Percentiles rank a stretch among this genome's conserved stretches.
Evolutionary conservation across 1,284 basidiomycete species (phyloP).

Genomic region (Microbotryum violaceum): DNA sequence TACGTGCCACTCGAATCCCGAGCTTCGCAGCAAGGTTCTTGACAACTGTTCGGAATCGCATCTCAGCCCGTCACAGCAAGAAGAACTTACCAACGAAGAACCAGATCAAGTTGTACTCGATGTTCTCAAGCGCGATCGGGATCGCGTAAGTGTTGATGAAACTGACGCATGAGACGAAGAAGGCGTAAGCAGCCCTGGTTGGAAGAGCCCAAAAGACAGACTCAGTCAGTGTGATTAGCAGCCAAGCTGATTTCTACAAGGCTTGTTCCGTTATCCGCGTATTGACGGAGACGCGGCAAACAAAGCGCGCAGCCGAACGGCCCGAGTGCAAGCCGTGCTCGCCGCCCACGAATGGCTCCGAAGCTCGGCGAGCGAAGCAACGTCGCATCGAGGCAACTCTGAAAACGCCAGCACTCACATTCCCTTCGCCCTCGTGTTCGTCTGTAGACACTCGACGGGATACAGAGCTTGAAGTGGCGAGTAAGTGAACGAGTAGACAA

Average conservation of each 20-base stretch:
- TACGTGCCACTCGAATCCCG: no score
- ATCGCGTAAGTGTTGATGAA: slow-evolving; percentile 40
- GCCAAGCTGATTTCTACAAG: no score
- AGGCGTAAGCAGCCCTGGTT: slow-evolving; percentile 37
- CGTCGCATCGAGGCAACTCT: no score
- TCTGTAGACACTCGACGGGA: slow-evolving; percentile 52
- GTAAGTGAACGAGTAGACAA: slow-evolving; percentile 42
- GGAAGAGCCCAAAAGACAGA: slow-evolving; percentile 44
- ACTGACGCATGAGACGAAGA: slow-evolving; percentile 47
- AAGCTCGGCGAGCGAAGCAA: no score
- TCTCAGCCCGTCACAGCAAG: slow-evolving; percentile 1
- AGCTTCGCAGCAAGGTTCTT: no score
- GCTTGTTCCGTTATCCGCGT: slow-evolving; percentile 1
- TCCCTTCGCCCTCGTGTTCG: slow-evolving; percentile 54
- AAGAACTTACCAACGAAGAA: neutral
- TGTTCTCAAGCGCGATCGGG: slow-evolving; percentile 40
- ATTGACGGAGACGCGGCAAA: neutral
- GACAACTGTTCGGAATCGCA: no score
- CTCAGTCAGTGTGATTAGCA: slow-evolving; percentile 40
- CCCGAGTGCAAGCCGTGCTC: no score
- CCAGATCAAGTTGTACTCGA: slow-evolving; percentile 30
- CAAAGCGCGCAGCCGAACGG: no score
- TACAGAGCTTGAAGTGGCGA: slow-evolving; percentile 54
- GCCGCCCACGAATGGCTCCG: no score
- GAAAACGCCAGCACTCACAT: no score